These are phyloP conservation scores for Suillus subalutaceus DNA, from an alignment of 768 basidiomycete genomes.

Conservation along the genomic window DNA sequence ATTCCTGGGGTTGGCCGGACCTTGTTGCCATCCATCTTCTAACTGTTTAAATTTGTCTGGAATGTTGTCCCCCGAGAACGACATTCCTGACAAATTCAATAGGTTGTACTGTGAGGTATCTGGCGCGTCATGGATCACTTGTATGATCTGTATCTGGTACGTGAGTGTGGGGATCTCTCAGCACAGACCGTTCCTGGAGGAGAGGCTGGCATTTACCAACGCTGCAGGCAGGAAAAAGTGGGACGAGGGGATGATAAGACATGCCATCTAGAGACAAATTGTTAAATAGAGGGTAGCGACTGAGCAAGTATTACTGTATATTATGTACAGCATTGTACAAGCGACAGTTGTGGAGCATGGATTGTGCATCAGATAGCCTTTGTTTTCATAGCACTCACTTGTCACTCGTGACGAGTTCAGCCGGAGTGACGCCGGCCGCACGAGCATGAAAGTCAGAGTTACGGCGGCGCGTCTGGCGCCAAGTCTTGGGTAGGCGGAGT, in stretches of 20 bases:
- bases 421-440: no score
- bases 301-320: neutral
- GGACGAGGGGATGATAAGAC: neutral
- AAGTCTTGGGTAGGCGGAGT: no score
- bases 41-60: neutral
- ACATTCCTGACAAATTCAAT: no score
- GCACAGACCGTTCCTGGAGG: neutral
- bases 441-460: no score
- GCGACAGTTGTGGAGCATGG: no score
- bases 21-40: conserved; percentile 49
- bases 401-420: no score
- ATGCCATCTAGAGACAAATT: neutral
- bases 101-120: neutral
- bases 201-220: neutral
- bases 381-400: no score
- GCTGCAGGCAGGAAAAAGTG: neutral
- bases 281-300: neutral
- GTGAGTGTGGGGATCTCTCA: neutral
- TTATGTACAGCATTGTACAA: no score
- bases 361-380: no score
- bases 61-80: neutral
- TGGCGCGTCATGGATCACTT: neutral
- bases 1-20: conserved; percentile 36
- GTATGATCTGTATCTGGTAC: neutral
- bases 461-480: no score